Evolutionary conservation across 2,329 filamentous ascomycete species (phyloP), one percentile per base, ranked within the genome.

Genomic region (Neoscytalidium dimidiatum): DNA sequence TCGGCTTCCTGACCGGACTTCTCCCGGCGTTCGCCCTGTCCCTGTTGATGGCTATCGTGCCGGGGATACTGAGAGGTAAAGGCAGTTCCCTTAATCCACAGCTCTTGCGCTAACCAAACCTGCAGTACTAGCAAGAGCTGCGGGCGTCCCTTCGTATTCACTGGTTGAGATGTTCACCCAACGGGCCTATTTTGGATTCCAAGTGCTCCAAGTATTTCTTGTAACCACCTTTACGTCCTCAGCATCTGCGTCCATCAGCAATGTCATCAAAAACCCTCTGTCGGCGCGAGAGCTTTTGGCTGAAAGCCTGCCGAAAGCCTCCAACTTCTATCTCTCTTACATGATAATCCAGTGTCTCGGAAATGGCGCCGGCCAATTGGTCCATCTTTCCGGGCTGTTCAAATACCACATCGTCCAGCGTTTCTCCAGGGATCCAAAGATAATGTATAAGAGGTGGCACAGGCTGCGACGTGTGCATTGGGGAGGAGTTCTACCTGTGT

Each of bases 321-420:
- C 92, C 70, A 97, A 97, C 74, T 99, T 98, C 78, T 99, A 98
- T 82, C 98, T 98, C 83, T 94, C 92, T 1, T 99, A 99, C 85
- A 94, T 99, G 88, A 90, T 97, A 74, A 88, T 99, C 8, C 95
- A 98, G 73, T 92, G 94, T 0, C 61, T 63, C 4, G 44, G 35
- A 8, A 94, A 92, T 0, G 82, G 98, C 3, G 82, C 97, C 13
- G 95, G 98, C 73, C 86, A 96, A 21, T 88, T 87, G 4, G 82
- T 97, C 14, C 95, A 98, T 73, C 86, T 97, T 21, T 88, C 86
- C 19, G 86, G 88, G 3, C 84, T 99, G 3, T 73, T 93, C 49
- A 83, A 90, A 68, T 96, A 94, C 89, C 96, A 93, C 71, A 73
- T 98, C 21, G 76, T 96, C 49, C 90, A 91, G 1, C 91, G 89